Percentiles rank a stretch among this genome's conserved stretches.
Conservation (phyloP, 2,329 filamentous ascomycete species). For the Fusarium tricinctum region DNA sequence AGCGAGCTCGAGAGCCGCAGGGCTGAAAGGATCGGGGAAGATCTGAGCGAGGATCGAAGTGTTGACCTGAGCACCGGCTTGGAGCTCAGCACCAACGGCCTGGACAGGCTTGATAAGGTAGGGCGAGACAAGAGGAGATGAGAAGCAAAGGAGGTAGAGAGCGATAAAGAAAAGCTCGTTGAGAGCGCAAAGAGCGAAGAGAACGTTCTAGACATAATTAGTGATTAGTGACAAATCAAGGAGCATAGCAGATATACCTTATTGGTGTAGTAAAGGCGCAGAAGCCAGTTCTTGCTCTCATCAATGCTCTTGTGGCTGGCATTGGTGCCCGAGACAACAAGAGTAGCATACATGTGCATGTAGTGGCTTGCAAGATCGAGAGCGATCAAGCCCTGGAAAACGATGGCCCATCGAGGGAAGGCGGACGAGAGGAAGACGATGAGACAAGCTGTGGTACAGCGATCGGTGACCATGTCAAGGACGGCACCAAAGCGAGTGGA, state of each 20-base stretch:
- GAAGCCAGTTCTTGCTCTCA: slow-evolving; percentile 85
- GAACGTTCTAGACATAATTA: slow-evolving; percentile 74
- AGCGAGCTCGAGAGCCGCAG: slow-evolving; percentile 91
- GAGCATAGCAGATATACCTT: slow-evolving; percentile 70
- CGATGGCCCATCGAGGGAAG: slow-evolving; percentile 91
- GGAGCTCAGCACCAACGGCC: slow-evolving; percentile 65
- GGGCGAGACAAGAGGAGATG: slow-evolving; percentile 88
- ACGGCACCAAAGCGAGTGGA: slow-evolving; percentile 96
- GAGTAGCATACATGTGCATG: slow-evolving; percentile 98
- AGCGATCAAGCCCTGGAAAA: slow-evolving; percentile 94
- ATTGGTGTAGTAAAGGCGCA: slow-evolving; percentile 98
- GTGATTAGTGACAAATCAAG: neutral
- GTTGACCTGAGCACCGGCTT: slow-evolving; percentile 78
- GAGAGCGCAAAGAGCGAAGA: slow-evolving; percentile 89
- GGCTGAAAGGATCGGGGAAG: slow-evolving; percentile 91
- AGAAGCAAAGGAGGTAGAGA: slow-evolving; percentile 97
- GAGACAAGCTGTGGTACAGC: slow-evolving; percentile 95
- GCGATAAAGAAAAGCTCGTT: slow-evolving; percentile 99
- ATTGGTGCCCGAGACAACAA: slow-evolving; percentile 85
- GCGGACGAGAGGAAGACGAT: slow-evolving; percentile 95
- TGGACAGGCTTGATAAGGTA: slow-evolving; percentile 78
- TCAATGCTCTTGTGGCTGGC: slow-evolving; percentile 95
- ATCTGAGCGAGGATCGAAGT: slow-evolving; percentile 78
- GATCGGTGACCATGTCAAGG: slow-evolving; percentile 98
- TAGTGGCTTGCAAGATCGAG: slow-evolving; percentile 97